phyloP scores from a whole-genome alignment of 352 stramenopile species.

The Pseudoperonospora humuli region DNA sequence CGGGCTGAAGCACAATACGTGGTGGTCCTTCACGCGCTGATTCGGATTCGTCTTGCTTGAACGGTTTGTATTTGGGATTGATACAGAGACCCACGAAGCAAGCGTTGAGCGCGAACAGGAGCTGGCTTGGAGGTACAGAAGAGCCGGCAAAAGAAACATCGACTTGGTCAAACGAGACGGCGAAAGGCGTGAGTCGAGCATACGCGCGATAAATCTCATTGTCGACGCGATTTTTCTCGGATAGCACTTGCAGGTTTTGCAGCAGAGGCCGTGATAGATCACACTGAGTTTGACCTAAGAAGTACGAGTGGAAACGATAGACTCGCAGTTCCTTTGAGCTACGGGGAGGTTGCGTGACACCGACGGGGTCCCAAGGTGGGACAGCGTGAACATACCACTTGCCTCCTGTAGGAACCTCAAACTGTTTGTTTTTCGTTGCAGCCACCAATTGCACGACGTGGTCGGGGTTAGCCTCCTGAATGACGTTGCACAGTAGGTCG shows the following conservation, averaged over 20 bases:
- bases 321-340: constrained; percentile 79
- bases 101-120: constrained; percentile 66
- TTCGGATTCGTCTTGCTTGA: constrained; percentile 8
- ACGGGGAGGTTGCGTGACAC: constrained; percentile 48
- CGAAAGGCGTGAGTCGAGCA: constrained; percentile 32
- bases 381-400: constrained; percentile 54
- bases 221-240: constrained; percentile 60
- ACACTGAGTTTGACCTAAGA: constrained; percentile 36
- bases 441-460: constrained; percentile 93
- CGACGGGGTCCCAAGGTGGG: constrained; percentile 57
- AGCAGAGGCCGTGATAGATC: constrained; percentile 31
- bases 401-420: constrained; percentile 50
- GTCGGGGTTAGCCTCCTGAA: constrained; percentile 72
- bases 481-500: constrained; percentile 89
- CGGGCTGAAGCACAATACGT: constrained; percentile 45
- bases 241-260: constrained; percentile 62
- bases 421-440: constrained; percentile 83
- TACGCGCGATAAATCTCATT: constrained; percentile 50
- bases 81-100: constrained; percentile 70
- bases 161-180: constrained; percentile 47
- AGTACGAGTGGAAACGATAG: constrained; percentile 79
- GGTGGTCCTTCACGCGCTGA: constrained; percentile 22
- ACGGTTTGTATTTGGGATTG: constrained; percentile 32
- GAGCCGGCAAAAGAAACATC: constrained; percentile 51
- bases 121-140: constrained; percentile 62